Evolutionary conservation across 495 filamentous ascomycete genomes (phyloP), one percentile per base, ranked within the genome.

Genomic region (Lasiosphaeriaceae sp.): DNA sequence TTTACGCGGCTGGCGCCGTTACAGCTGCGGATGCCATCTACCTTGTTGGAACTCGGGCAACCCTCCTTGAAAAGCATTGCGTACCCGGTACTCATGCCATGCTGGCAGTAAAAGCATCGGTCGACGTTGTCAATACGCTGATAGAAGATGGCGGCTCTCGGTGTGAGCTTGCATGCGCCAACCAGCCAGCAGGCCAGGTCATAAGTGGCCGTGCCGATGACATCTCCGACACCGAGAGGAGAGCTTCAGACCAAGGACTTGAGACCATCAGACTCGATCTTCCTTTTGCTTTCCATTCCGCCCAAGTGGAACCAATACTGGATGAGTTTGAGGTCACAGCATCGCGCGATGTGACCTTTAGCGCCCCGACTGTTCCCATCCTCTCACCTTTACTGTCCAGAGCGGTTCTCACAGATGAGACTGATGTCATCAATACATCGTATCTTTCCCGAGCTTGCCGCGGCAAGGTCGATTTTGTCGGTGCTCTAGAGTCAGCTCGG

Each of bases 1-100:
- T 91, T 0, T 75, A 87, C 63, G 81, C 82, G 29, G 80, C 88
- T 9, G 89, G 86, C 45, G 81, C 90, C 14, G 65, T 92, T 6
- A 84, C 81, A 2, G 80, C 75, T 20, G 74, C 74, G 35, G 86
- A 89, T 62, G 80, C 84, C 24, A 78, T 91, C 53, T 84, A 82
- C 57, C 74, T 90, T 11, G 83, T 86, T 53, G 88, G 87, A 16
- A 72, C 76, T 43, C 78, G 88, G 46, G 88, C 89, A 19, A 75
- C 80, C 59, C 71, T 90, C 11, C 73, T 91, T 14, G 77, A 80
- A 20, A 70, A 79, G 37, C 74, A 82, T 54, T 89, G 85, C 71
- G 75, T 74, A 35, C 64, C 74, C 17, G 78, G 83, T 47, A 86
- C 79, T 2, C 87, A 89, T 46, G 72, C 69, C 8, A 85, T 83